These are phyloP conservation scores for Mortierella hygrophila DNA, from an alignment of 192 early-diverging fungal genomes.

Conservation along the genomic window DNA sequence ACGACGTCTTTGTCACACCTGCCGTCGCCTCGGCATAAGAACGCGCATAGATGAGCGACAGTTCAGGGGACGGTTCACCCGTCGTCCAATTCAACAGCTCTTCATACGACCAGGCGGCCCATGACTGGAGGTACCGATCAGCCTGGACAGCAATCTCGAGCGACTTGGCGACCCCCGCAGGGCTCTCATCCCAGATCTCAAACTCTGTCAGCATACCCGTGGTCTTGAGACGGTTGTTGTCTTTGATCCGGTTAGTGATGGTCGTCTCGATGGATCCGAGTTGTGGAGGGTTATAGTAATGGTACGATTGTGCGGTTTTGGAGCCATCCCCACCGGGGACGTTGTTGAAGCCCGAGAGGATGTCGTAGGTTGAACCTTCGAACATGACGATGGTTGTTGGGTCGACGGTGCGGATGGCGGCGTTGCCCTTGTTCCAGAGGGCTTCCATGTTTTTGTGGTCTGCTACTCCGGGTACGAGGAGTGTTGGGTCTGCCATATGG, in stretches of 20 bases:
- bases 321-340: slow-evolving; percentile 65
- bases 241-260: slow-evolving; percentile 56
- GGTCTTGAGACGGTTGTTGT: slow-evolving; percentile 58
- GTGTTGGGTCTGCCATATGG: slow-evolving; percentile 56
- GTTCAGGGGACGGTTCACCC: slow-evolving; percentile 23
- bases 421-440: slow-evolving; percentile 63
- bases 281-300: slow-evolving; percentile 67
- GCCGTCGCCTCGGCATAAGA: slow-evolving; percentile 58
- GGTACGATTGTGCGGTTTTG: slow-evolving; percentile 62
- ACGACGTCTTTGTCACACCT: slow-evolving; percentile 51
- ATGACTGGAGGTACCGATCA: slow-evolving; percentile 62
- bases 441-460: slow-evolving; percentile 60
- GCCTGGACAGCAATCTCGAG: slow-evolving; percentile 56
- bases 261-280: slow-evolving; percentile 52
- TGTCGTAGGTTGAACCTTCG: slow-evolving; percentile 66
- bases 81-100: slow-evolving; percentile 43
- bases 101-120: slow-evolving; percentile 72
- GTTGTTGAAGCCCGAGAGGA: slow-evolving; percentile 53
- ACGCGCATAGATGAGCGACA: slow-evolving; percentile 49
- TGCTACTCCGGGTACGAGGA: slow-evolving; percentile 61
- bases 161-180: slow-evolving; percentile 45
- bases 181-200: slow-evolving; percentile 58
- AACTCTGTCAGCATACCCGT: slow-evolving; percentile 68
- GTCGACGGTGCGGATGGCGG: slow-evolving; percentile 65
- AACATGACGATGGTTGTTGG: slow-evolving; percentile 67